A percentile compares a stretch with the other conserved stretches of the same genome.
Evolutionary conservation across 2,329 filamentous ascomycete species (phyloP).

Genomic region (Exophiala sp.): DNA sequence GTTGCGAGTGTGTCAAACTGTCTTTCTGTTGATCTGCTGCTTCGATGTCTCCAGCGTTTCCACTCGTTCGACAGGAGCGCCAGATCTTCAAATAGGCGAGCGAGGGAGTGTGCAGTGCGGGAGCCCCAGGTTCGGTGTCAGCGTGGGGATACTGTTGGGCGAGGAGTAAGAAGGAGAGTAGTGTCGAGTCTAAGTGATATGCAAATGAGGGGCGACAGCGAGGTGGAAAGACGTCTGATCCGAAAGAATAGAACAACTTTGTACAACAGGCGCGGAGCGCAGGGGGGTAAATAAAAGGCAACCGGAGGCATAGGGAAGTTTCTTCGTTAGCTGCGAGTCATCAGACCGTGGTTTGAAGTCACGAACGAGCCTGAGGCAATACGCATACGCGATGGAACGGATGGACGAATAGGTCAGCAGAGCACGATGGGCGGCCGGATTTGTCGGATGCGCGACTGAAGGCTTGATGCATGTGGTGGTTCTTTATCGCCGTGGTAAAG

Average conservation of each 20-base stretch:
- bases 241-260: too few relatives aligned
- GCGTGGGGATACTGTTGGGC: too few relatives aligned
- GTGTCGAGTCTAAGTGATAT: too few relatives aligned
- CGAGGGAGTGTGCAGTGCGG: background rate
- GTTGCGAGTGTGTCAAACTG: background rate
- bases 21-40: conserved; percentile 6
- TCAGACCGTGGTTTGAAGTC: background rate
- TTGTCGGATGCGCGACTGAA: conserved; percentile 21
- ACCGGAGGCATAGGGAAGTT: background rate
- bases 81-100: too few relatives aligned
- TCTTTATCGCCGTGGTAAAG: conserved; percentile 9
- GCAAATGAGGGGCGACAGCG: background rate
- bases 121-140: background rate
- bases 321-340: conserved; percentile 3
- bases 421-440: conserved; percentile 14
- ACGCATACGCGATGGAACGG: background rate
- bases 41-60: background rate
- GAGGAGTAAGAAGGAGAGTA: too few relatives aligned
- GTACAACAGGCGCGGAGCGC: background rate
- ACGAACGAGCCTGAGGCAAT: background rate
- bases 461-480: conserved; percentile 16
- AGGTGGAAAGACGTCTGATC: background rate
- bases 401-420: conserved; percentile 16
- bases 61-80: background rate
- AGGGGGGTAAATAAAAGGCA: background rate